Evolutionary conservation across 805 yeast species (phyloP).

Genomic region (Candida michaelii): DNA sequence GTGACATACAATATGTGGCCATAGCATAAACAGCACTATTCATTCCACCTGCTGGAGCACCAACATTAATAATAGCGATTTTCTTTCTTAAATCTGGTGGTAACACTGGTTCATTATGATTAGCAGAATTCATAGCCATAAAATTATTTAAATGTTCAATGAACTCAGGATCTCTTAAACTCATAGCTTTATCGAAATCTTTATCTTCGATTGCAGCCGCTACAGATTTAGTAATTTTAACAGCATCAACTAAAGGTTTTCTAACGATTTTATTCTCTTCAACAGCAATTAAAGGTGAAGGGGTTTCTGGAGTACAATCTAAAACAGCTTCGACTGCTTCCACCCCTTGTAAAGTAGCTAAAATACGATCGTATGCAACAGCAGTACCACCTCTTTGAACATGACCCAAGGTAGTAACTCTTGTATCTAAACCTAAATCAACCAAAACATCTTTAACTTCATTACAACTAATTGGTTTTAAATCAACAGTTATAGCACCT

Average conservation of each 20-base stretch:
- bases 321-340: conserved; percentile 94
- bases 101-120: conserved; percentile 58
- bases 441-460: conserved; percentile 82
- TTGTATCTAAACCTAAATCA: conserved; percentile 85
- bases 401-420: conserved; percentile 94
- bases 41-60: conserved; percentile 98
- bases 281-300: conserved; percentile 93
- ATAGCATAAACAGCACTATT: conserved; percentile 92
- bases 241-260: conserved; percentile 87
- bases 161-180: conserved; percentile 84
- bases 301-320: conserved; percentile 83
- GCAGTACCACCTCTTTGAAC: conserved; percentile 99
- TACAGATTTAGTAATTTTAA: conserved; percentile 79
- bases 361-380: conserved; percentile 86
- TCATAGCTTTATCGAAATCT: conserved; percentile 85
- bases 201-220: conserved; percentile 80
- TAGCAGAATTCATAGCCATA: conserved; percentile 64
- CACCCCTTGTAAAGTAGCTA: conserved; percentile 96
- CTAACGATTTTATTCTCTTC: conserved; percentile 84
- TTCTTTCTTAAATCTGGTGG: conserved; percentile 64
- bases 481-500: conserved; percentile 86
- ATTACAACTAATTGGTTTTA: conserved; percentile 76
- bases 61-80: conserved; percentile 86
- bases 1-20: conserved; percentile 80
- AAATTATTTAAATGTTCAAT: conserved; percentile 76